These are phyloP conservation scores for Plasmodiophora brassicae DNA, from an alignment of 208 protist species.

Conservation along the genomic window DNA sequence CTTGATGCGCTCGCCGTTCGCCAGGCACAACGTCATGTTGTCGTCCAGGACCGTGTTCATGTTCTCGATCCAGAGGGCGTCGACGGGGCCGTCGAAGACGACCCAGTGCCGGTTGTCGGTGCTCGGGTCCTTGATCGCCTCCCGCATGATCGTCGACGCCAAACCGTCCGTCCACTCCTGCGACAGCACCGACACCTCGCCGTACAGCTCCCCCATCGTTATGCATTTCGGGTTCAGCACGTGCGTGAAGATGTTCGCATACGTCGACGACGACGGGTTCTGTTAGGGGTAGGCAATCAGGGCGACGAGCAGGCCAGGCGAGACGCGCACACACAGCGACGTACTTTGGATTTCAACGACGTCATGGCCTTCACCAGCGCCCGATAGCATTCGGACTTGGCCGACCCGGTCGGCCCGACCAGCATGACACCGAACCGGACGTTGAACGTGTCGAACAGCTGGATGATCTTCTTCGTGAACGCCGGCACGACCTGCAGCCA, in stretches of 20 bases:
- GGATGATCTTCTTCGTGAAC: constrained; percentile 86
- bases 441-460: constrained; percentile 94
- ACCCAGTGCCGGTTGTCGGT: constrained; percentile 76
- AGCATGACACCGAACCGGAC: constrained; percentile 96
- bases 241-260: constrained; percentile 72
- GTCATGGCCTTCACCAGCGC: constrained; percentile 51
- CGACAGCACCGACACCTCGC: constrained; percentile 70
- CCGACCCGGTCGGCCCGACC: constrained; percentile 91
- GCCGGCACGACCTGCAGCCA: constrained; percentile 58
- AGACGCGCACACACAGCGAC: neutral
- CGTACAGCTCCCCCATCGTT: constrained; percentile 93
- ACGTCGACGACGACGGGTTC: neutral
- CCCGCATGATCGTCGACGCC: constrained; percentile 69
- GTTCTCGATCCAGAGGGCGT: constrained; percentile 98
- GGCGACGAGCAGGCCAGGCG: neutral
- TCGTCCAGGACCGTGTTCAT: constrained; percentile 97
- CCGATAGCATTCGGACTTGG: constrained; percentile 68
- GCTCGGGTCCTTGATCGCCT: constrained; percentile 67
- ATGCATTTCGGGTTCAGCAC: constrained; percentile 95
- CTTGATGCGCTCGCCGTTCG: constrained; percentile 93
- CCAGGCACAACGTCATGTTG: constrained; percentile 92
- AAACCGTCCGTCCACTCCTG: constrained; percentile 76
- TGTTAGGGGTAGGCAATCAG: neutral
- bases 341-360: constrained; percentile 4
- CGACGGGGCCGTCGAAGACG: constrained; percentile 93